A percentile compares a stretch with the other conserved stretches of the same genome.
Conservation (phyloP, 2,329 filamentous ascomycete genomes). For the Sporothrix protearum region DNA sequence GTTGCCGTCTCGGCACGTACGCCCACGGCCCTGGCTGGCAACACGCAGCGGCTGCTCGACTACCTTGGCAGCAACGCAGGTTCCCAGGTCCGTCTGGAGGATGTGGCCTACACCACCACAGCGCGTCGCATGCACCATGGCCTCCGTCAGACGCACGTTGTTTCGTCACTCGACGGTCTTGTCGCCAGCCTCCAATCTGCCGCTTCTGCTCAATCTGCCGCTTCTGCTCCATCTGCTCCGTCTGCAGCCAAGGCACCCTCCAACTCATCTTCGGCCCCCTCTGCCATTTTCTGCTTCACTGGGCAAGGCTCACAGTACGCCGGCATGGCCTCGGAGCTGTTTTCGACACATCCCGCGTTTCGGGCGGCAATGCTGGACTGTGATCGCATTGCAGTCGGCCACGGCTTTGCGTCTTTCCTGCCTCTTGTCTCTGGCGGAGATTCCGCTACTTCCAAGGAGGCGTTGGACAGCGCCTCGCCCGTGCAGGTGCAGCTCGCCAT, state of each 20-base stretch:
- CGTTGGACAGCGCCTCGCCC: neutral
- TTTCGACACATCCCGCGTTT: constrained; percentile 46
- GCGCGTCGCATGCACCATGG: constrained; percentile 59
- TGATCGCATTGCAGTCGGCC: constrained; percentile 47
- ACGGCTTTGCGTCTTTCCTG: constrained; percentile 55
- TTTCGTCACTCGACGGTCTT: neutral
- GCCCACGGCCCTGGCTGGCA: constrained; percentile 55
- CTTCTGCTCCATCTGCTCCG: constrained; percentile 48
- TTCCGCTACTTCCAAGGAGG: neutral
- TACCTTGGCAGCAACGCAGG: constrained; percentile 53
- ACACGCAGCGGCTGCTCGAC: constrained; percentile 52
- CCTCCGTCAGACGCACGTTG: neutral
- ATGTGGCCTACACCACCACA: constrained; percentile 65
- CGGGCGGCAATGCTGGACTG: constrained; percentile 56
- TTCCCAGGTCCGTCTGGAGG: constrained; percentile 45
- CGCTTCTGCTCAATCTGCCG: constrained; percentile 45
- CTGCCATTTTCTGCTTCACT: constrained; percentile 52
- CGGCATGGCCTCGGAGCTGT: constrained; percentile 50
- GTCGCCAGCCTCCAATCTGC: constrained; percentile 32
- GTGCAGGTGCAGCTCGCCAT: constrained; percentile 50
- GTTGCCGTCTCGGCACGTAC: constrained; percentile 40
- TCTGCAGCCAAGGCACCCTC: constrained; percentile 39
- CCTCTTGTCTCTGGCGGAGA: constrained; percentile 45
- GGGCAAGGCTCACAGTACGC: constrained; percentile 55
- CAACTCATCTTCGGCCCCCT: neutral